phyloP scores from a whole-genome alignment of 2,329 filamentous ascomycete genomes.

The Sclerotinia nivalis region DNA sequence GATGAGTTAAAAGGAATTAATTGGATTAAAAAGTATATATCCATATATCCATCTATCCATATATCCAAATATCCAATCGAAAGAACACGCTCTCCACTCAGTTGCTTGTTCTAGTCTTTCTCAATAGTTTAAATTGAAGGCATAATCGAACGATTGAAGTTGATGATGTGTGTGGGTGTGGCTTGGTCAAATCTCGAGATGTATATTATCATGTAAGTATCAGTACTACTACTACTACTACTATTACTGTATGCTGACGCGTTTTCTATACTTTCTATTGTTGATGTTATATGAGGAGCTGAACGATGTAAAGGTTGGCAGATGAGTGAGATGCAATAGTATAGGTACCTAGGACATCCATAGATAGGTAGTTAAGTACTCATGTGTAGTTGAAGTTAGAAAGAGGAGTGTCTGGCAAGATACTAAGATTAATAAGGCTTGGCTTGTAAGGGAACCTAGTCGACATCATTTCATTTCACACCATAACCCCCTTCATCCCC shows the following conservation, averaged over 20 bases:
- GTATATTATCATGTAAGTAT: neutral
- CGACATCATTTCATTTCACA: neutral
- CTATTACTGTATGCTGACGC: neutral
- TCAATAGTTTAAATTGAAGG: neutral
- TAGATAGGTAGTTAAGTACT: neutral
- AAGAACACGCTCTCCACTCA: constrained; percentile 13
- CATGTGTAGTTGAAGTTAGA: neutral
- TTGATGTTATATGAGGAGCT: neutral
- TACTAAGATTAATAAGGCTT: neutral
- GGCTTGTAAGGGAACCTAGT: neutral
- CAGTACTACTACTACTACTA: neutral
- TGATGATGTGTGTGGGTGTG: neutral
- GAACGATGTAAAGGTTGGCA: neutral
- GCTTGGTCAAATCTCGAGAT: neutral
- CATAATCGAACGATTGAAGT: neutral
- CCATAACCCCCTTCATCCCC: constrained; percentile 1
- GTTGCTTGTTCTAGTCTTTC: neutral
- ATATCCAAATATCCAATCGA: neutral
- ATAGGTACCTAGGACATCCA: neutral
- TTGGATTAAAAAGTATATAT: neutral
- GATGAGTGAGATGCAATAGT: neutral
- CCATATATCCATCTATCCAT: too few species aligned
- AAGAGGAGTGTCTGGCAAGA: neutral
- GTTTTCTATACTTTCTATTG: neutral
- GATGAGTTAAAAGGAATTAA: neutral